A percentile compares a stretch with the other conserved stretches of the same genome.
These are phyloP conservation scores for Metarhizium anisopliae DNA, from an alignment of 2,329 filamentous ascomycete genomes.

Conservation along the genomic window DNA sequence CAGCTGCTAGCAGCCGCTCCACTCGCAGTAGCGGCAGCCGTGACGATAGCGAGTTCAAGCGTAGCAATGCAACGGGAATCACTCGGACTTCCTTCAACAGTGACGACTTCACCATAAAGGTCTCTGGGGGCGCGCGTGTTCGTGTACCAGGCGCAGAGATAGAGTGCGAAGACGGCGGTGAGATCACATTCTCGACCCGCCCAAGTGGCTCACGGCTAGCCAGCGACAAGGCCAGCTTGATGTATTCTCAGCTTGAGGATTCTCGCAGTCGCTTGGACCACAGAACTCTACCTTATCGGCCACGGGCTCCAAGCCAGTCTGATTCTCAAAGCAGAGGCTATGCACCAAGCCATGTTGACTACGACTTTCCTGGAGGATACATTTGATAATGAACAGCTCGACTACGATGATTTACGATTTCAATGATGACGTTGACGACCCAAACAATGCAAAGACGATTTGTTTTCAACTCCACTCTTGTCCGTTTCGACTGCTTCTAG, in stretches of 20 bases:
- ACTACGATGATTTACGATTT: conserved; percentile 12
- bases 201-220: conserved; percentile 26
- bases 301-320: conserved; percentile 41
- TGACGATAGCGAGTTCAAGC: conserved; percentile 55
- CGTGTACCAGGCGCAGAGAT: conserved; percentile 49
- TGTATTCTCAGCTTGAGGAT: conserved; percentile 37
- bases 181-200: conserved; percentile 44
- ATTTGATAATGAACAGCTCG: conserved; percentile 13
- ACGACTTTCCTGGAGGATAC: conserved; percentile 20
- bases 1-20: conserved; percentile 43
- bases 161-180: conserved; percentile 48
- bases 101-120: conserved; percentile 53
- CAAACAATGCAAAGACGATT: conserved; percentile 9
- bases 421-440: conserved; percentile 18
- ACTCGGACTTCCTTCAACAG: conserved; percentile 41
- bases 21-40: conserved; percentile 51
- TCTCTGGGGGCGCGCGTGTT: conserved; percentile 47
- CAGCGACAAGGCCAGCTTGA: conserved; percentile 43
- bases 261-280: conserved; percentile 34
- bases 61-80: conserved; percentile 52
- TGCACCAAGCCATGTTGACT: conserved; percentile 16
- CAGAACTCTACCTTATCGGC: conserved; percentile 31
- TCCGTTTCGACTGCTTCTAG: neutral
- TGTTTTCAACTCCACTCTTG: neutral
- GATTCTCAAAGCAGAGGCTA: conserved; percentile 32